A percentile compares a stretch with the other conserved stretches of the same genome.
phyloP scores from a whole-genome alignment of 306 rosid species.

The Arachis hypogaea region DNA sequence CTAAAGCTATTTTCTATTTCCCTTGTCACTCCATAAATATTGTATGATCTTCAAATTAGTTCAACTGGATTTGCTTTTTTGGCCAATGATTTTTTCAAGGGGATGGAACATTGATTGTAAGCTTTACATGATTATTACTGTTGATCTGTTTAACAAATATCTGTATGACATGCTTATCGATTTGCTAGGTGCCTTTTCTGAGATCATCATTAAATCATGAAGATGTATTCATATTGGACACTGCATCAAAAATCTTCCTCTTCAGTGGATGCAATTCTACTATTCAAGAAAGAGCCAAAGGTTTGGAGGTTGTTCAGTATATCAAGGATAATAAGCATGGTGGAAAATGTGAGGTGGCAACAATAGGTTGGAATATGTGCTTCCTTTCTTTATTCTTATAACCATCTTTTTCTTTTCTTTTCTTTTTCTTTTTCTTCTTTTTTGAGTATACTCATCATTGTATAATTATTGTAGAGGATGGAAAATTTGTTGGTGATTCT shows the following conservation, averaged over 20 bases:
- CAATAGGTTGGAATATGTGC: slow-evolving; percentile 71
- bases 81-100: slow-evolving; percentile 15
- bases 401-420: slow-evolving; percentile 6
- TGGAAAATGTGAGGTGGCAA: slow-evolving; percentile 82
- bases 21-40: neutral
- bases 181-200: slow-evolving; percentile 76
- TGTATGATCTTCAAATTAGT: slow-evolving; percentile 17
- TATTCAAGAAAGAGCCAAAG: slow-evolving; percentile 97
- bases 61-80: neutral
- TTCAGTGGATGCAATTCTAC: slow-evolving; percentile 93
- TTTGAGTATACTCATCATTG: slow-evolving; percentile 33
- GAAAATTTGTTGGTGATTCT: slow-evolving; percentile 92
- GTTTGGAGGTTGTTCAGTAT: slow-evolving; percentile 89
- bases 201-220: slow-evolving; percentile 88
- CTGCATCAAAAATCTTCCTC: slow-evolving; percentile 86
- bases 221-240: slow-evolving; percentile 89
- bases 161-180: slow-evolving; percentile 29
- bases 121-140: neutral
- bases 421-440: slow-evolving; percentile 2
- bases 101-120: slow-evolving; percentile 13
- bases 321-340: slow-evolving; percentile 82
- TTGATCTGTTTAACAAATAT: neutral
- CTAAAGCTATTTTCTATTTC: neutral
- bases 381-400: slow-evolving; percentile 15
- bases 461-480: slow-evolving; percentile 78